A percentile compares a stretch with the other conserved stretches of the same genome.
These are phyloP conservation scores for Hyaloperonospora brassicae DNA, from an alignment of 352 stramenopile species.

Conservation along the genomic window DNA sequence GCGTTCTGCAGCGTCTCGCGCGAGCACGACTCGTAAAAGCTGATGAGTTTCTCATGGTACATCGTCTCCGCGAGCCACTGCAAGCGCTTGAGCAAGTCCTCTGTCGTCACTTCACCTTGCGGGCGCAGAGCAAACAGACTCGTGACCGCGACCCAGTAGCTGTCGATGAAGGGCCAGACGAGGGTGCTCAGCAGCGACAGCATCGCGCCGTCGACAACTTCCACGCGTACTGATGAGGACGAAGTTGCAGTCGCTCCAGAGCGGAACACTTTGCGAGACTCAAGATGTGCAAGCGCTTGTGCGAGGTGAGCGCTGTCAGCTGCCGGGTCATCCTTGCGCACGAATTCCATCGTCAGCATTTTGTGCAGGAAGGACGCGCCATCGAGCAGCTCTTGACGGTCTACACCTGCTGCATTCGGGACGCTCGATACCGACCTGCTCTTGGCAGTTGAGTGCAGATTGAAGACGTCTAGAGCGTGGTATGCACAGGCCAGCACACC, in stretches of 20 bases:
- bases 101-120: conserved; percentile 35
- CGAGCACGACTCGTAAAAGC: conserved; percentile 83
- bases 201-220: conserved; percentile 26
- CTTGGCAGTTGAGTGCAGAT: conserved; percentile 10
- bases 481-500: conserved; percentile 71
- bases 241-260: conserved; percentile 12
- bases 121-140: conserved; percentile 65
- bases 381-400: conserved; percentile 47
- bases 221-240: conserved; percentile 8
- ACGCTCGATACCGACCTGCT: conserved; percentile 13
- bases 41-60: conserved; percentile 82
- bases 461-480: conserved; percentile 51
- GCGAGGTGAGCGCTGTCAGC: conserved; percentile 35
- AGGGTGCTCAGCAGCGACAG: conserved; percentile 66
- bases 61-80: conserved; percentile 82
- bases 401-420: conserved; percentile 25
- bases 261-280: conserved; percentile 34
- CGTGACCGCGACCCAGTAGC: conserved; percentile 75
- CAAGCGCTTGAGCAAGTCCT: conserved; percentile 69
- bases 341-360: conserved; percentile 75
- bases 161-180: conserved; percentile 84
- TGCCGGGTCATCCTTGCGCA: conserved; percentile 53
- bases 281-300: conserved; percentile 33
- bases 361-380: conserved; percentile 63
- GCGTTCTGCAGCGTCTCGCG: conserved; percentile 80